These are phyloP conservation scores for Meyerozyma guilliermondii DNA, from an alignment of 1,139 yeast species.

Conservation along the genomic window DNA sequence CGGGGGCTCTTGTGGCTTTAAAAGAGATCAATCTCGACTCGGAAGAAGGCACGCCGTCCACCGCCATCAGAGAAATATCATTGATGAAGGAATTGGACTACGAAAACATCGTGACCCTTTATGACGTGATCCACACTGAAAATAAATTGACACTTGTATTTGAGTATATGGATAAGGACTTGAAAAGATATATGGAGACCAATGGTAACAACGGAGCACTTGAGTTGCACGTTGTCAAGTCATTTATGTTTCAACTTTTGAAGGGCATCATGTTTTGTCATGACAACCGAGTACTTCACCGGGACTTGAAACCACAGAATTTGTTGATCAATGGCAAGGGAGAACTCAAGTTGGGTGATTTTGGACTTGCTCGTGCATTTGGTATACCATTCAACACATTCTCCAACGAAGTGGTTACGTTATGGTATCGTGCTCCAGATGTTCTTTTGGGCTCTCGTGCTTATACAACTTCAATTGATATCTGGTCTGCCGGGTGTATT, in stretches of 20 bases:
- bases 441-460: slow-evolving; percentile 92
- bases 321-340: slow-evolving; percentile 83
- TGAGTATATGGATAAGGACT: slow-evolving; percentile 90
- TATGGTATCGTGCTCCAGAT: slow-evolving; percentile 99
- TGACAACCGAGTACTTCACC: slow-evolving; percentile 88
- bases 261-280: slow-evolving; percentile 94
- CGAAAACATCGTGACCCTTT: slow-evolving; percentile 86
- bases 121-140: slow-evolving; percentile 95
- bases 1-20: slow-evolving; percentile 90
- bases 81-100: slow-evolving; percentile 94
- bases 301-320: slow-evolving; percentile 95
- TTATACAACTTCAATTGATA: slow-evolving; percentile 92
- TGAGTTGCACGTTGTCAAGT: slow-evolving; percentile 74
- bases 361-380: slow-evolving; percentile 95
- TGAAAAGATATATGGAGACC: slow-evolving; percentile 90
- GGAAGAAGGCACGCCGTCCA: slow-evolving; percentile 97
- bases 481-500: slow-evolving; percentile 99
- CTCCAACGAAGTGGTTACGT: slow-evolving; percentile 93
- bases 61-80: slow-evolving; percentile 95
- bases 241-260: slow-evolving; percentile 87
- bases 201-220: slow-evolving; percentile 80
- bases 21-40: slow-evolving; percentile 93
- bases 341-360: slow-evolving; percentile 91
- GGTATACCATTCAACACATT: slow-evolving; percentile 98
- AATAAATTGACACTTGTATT: slow-evolving; percentile 91